Evolutionary conservation across 2,329 filamentous ascomycete genomes (phyloP).

Genomic region (Colletotrichum orchidophilum): DNA sequence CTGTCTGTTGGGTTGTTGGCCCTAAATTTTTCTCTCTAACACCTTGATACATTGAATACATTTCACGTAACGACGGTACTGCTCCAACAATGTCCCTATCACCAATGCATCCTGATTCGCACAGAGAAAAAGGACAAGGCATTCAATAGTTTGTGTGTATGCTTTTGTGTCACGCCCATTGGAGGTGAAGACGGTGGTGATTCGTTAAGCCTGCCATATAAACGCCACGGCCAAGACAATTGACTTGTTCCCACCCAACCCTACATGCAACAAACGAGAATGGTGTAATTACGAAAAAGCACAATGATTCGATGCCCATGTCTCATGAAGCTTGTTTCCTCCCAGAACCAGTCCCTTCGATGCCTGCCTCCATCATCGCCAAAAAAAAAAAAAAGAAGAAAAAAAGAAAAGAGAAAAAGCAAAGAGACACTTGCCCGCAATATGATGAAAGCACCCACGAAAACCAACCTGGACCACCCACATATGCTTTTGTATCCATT

Average conservation of each 20-base stretch:
- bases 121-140: neutral
- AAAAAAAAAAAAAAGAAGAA: neutral
- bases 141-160: neutral
- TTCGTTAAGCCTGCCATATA: neutral
- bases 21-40: neutral
- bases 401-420: neutral
- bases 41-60: neutral
- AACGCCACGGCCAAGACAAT: neutral
- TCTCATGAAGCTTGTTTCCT: conserved; percentile 21
- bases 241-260: neutral
- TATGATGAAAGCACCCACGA: neutral
- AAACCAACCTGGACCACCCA: neutral
- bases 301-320: conserved; percentile 11
- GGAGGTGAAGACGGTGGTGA: neutral
- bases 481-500: conserved; percentile 18
- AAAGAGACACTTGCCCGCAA: neutral
- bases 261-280: neutral
- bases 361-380: neutral
- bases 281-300: conserved; percentile 15
- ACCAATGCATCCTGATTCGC: neutral
- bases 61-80: neutral
- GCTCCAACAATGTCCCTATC: neutral
- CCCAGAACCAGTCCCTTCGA: neutral
- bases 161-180: neutral
- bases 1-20: neutral